Percentiles rank a stretch among this genome's conserved stretches.
Conservation (phyloP, 2,329 filamentous ascomycete genomes). For the Fusarium chaquense region DNA sequence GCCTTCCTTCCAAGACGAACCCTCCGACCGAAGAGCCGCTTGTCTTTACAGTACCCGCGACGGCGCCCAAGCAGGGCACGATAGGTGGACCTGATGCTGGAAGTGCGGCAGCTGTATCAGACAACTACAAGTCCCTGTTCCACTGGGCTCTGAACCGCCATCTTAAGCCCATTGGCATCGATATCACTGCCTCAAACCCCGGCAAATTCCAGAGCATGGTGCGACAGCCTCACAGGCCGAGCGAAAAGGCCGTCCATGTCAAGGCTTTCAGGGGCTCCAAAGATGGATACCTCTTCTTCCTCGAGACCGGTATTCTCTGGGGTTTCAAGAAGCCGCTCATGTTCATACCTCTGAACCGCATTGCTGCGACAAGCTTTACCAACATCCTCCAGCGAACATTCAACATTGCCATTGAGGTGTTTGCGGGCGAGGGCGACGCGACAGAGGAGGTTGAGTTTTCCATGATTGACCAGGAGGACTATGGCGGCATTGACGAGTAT, state of each 20-base stretch:
- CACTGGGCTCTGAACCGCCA: conserved; percentile 70
- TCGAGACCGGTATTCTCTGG: conserved; percentile 75
- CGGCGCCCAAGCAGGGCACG: conserved; percentile 70
- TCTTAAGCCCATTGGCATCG: conserved; percentile 61
- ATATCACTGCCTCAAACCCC: conserved; percentile 66
- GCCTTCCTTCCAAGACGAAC: conserved; percentile 63
- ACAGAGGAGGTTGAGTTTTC: conserved; percentile 74
- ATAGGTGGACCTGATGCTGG: conserved; percentile 64
- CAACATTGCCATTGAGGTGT: conserved; percentile 73
- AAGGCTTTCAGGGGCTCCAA: conserved; percentile 76
- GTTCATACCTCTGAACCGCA: conserved; percentile 71
- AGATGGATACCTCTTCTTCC: conserved; percentile 75
- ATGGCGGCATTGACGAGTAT: conserved; percentile 72
- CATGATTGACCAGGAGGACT: conserved; percentile 78
- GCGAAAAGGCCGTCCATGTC: conserved; percentile 73
- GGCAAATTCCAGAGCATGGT: conserved; percentile 68
- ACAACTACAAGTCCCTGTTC: conserved; percentile 69
- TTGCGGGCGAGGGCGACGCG: conserved; percentile 59
- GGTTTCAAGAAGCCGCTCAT: conserved; percentile 77
- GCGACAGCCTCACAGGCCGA: conserved; percentile 68
- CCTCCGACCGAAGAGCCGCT: conserved; percentile 65
- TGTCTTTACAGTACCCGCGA: conserved; percentile 72
- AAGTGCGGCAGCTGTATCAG: conserved; percentile 66
- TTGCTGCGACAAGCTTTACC: conserved; percentile 74
- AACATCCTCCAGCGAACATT: conserved; percentile 76